A percentile compares a stretch with the other conserved stretches of the same genome.
These are phyloP conservation scores for Phytophthora kernoviae DNA, from an alignment of 352 stramenopile species.

Conservation along the genomic window DNA sequence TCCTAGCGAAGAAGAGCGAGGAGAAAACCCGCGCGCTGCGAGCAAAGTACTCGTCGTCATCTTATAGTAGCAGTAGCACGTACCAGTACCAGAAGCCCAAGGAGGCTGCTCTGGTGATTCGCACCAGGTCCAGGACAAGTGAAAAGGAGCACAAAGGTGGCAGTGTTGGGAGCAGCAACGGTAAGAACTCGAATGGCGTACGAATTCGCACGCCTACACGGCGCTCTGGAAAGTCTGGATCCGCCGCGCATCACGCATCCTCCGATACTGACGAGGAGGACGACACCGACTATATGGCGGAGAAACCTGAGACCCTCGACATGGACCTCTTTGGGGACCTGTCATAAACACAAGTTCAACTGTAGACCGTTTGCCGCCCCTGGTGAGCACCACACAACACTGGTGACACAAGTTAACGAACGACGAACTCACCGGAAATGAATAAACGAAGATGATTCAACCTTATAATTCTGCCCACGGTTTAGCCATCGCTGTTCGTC, in stretches of 20 bases:
- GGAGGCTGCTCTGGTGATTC: slow-evolving; percentile 79
- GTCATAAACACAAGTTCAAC: slow-evolving; percentile 20
- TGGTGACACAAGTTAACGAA: no score
- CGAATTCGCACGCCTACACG: slow-evolving; percentile 56
- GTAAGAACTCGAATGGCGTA: slow-evolving; percentile 55
- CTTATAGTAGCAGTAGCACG: slow-evolving; percentile 38
- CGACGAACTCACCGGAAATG: not conserved
- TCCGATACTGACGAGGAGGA: slow-evolving; percentile 84
- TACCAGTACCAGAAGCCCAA: slow-evolving; percentile 79
- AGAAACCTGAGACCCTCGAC: slow-evolving; percentile 44
- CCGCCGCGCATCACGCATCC: slow-evolving; percentile 33
- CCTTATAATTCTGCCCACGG: not conserved
- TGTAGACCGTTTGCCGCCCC: slow-evolving; percentile 8
- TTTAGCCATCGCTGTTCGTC: no score
- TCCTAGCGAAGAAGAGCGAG: slow-evolving; percentile 63
- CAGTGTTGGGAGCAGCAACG: slow-evolving; percentile 58
- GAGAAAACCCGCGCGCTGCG: slow-evolving; percentile 52
- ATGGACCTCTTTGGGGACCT: slow-evolving; percentile 52
- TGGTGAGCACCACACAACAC: not conserved
- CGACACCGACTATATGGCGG: slow-evolving; percentile 52
- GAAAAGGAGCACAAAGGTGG: slow-evolving; percentile 54
- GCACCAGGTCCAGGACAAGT: slow-evolving; percentile 69
- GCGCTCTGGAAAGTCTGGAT: slow-evolving; percentile 16
- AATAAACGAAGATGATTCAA: slow-evolving; percentile 8
- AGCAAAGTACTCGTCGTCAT: slow-evolving; percentile 50